These are phyloP conservation scores for Acanthamoeba lenticulata DNA, from an alignment of 208 protist genomes.

Conservation along the genomic window DNA sequence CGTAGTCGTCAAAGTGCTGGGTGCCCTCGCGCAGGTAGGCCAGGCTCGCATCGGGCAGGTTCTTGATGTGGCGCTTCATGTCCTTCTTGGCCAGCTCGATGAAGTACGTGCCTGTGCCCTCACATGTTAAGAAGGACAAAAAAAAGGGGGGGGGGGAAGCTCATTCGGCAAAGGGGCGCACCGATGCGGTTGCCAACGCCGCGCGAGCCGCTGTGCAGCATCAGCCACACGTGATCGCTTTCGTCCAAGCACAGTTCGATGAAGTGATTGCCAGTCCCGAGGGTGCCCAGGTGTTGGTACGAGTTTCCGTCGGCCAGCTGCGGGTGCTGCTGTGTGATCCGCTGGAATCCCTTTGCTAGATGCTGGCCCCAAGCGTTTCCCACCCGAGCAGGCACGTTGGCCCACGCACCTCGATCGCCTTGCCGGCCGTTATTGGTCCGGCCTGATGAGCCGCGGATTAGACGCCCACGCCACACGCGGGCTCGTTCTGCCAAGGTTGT, in stretches of 20 bases:
- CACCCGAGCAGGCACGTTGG: neutral
- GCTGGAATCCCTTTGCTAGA: conserved; percentile 85
- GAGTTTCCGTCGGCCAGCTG: conserved; percentile 87
- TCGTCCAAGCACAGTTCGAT: conserved; percentile 88
- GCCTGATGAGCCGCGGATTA: neutral
- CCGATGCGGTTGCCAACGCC: conserved; percentile 93
- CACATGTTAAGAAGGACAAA: neutral
- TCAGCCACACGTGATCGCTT: conserved; percentile 88
- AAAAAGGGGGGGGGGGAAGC: neutral
- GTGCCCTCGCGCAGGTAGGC: conserved; percentile 90
- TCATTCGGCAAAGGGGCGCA: conserved; percentile 89
- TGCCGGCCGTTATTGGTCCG: neutral
- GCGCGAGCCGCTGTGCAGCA: conserved; percentile 92
- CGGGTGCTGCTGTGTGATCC: conserved; percentile 84
- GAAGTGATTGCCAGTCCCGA: conserved; percentile 93
- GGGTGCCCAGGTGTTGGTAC: conserved; percentile 90
- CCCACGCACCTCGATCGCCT: neutral
- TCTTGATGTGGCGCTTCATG: conserved; percentile 66
- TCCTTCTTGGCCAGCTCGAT: neutral
- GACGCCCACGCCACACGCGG: neutral
- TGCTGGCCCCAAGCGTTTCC: neutral
- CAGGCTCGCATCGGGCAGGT: conserved; percentile 86
- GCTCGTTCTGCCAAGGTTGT: neutral
- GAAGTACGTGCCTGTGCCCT: neutral
- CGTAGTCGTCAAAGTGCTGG: conserved; percentile 89